These are phyloP conservation scores for Eustoma russellianum DNA, from an alignment of 257 asterid species.

Conservation along the genomic window DNA sequence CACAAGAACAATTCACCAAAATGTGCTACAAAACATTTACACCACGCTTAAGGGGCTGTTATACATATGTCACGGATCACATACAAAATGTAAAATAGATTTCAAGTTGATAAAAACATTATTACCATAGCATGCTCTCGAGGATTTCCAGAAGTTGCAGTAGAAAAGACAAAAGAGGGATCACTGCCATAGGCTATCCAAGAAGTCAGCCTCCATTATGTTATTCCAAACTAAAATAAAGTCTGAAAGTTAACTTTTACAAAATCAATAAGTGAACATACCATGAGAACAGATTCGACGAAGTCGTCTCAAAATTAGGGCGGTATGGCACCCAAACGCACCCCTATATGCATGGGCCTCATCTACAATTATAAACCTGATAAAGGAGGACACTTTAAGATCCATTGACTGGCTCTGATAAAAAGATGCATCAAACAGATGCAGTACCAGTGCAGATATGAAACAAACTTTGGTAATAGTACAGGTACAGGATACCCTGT, in stretches of 20 bases:
- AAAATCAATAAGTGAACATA: slow-evolving; percentile 19
- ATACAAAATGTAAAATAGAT: slow-evolving; percentile 2
- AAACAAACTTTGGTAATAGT: not conserved
- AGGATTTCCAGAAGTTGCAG: slow-evolving; percentile 97
- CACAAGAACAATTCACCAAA: not conserved
- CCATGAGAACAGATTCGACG: slow-evolving; percentile 90
- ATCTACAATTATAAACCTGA: slow-evolving; percentile 75
- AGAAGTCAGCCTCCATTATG: slow-evolving; percentile 25
- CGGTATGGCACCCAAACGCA: slow-evolving; percentile 84
- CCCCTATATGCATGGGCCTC: slow-evolving; percentile 97
- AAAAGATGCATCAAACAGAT: no score
- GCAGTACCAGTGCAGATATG: not conserved
- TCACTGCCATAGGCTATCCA: slow-evolving; percentile 77
- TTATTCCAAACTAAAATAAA: slow-evolving; percentile 8
- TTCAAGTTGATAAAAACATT: slow-evolving; percentile 3
- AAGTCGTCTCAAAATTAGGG: slow-evolving; percentile 87
- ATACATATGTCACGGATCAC: not conserved
- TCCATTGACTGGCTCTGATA: not conserved
- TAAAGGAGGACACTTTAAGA: not conserved
- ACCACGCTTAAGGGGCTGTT: no score
- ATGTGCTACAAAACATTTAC: not conserved
- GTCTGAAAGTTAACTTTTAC: slow-evolving; percentile 12
- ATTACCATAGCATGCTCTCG: slow-evolving; percentile 83
- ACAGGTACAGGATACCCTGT: slow-evolving; percentile 6
- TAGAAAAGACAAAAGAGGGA: slow-evolving; percentile 87